Conservation (phyloP, 1,284 basidiomycete species). For the Heterobasidion occidentale region DNA sequence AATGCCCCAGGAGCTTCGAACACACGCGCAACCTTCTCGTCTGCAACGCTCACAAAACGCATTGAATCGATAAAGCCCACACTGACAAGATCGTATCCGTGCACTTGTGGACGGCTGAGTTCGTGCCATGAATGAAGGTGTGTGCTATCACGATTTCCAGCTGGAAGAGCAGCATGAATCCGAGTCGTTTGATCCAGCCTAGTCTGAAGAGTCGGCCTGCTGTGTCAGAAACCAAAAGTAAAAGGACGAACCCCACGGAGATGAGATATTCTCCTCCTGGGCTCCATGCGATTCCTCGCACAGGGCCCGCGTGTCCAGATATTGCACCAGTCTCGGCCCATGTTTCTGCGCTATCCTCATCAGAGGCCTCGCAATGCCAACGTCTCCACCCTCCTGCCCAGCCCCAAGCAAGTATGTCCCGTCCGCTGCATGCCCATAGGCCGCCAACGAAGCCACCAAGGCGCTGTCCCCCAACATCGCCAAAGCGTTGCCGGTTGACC, state of each 20-base stretch:
- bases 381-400: slow-evolving; percentile 91
- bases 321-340: slow-evolving; percentile 79
- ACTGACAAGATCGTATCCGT: slow-evolving; percentile 89
- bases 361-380: slow-evolving; percentile 47
- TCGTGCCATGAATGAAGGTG: slow-evolving; percentile 66
- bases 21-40: slow-evolving; percentile 88
- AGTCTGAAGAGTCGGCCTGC: background rate
- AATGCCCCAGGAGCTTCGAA: slow-evolving; percentile 86
- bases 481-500: slow-evolving; percentile 86
- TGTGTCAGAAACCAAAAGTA: background rate
- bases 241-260: slow-evolving; percentile 59
- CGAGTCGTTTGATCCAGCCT: slow-evolving; percentile 88
- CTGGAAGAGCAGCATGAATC: slow-evolving; percentile 56
- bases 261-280: slow-evolving; percentile 77
- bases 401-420: slow-evolving; percentile 76
- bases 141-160: slow-evolving; percentile 15
- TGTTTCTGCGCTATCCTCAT: slow-evolving; percentile 21
- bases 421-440: slow-evolving; percentile 56
- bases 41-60: slow-evolving; percentile 80
- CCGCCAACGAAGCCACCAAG: slow-evolving; percentile 88
- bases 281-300: slow-evolving; percentile 80
- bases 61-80: slow-evolving; percentile 70
- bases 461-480: slow-evolving; percentile 84
- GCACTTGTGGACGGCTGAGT: slow-evolving; percentile 84
- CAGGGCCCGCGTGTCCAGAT: slow-evolving; percentile 73